These are phyloP conservation scores for Nakazawaea holstii DNA, from an alignment of 805 yeast genomes.

Conservation along the genomic window DNA sequence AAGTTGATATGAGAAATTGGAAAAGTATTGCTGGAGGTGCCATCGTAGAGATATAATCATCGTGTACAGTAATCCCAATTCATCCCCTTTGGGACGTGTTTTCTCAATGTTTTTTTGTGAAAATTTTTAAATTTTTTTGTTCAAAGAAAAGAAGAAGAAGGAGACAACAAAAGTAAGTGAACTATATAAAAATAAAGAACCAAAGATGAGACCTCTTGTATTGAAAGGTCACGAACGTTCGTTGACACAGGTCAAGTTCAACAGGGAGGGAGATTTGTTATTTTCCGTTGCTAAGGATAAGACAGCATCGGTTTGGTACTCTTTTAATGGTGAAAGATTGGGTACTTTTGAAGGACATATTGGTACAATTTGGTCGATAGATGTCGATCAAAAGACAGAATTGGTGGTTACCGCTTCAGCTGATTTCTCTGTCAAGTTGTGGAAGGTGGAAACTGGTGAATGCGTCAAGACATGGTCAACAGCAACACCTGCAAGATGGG, in stretches of 20 bases:
- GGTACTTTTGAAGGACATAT: constrained; percentile 88
- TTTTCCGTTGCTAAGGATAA: constrained; percentile 91
- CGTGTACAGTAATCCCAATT: constrained; percentile 5
- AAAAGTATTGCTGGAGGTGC: constrained; percentile 65
- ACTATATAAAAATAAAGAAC: constrained; percentile 10
- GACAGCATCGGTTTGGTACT: constrained; percentile 87
- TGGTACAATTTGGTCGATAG: constrained; percentile 95
- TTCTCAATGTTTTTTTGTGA: not conserved
- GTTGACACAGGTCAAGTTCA: constrained; percentile 91
- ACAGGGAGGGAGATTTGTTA: constrained; percentile 90
- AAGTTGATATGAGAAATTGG: constrained; percentile 84
- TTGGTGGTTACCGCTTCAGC: constrained; percentile 86
- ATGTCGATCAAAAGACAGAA: constrained; percentile 66
- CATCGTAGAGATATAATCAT: constrained; percentile 35
- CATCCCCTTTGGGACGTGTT: no score
- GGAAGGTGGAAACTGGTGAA: constrained; percentile 79
- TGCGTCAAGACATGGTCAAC: constrained; percentile 67
- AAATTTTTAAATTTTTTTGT: not conserved
- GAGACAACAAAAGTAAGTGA: not conserved
- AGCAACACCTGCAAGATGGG: constrained; percentile 86
- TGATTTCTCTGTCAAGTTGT: constrained; percentile 77
- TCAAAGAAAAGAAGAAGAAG: not conserved
- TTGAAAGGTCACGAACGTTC: constrained; percentile 97
- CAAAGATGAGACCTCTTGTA: constrained; percentile 57
- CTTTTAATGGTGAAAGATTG: constrained; percentile 92